Conservation (phyloP, 31 red algal species). For the Porphyra umbilicalis region DNA sequence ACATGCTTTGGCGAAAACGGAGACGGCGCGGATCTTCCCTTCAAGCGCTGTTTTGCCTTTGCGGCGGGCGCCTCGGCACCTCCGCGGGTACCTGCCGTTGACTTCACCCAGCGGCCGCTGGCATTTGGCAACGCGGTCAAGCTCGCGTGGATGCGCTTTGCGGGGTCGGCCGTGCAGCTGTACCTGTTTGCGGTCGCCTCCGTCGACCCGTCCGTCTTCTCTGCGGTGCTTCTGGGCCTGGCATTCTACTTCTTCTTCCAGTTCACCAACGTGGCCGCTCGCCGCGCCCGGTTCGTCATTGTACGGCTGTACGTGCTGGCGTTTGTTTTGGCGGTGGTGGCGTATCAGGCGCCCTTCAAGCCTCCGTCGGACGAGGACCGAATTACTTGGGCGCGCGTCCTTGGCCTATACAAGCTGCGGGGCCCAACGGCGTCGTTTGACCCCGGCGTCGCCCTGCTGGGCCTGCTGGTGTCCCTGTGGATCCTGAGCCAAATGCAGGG, state of each 20-base stretch:
- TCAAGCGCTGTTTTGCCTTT: not conserved
- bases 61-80: not conserved
- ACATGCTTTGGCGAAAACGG: too few species aligned
- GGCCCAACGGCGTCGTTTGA: not conserved
- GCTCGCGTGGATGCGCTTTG: slow-evolving; percentile 32
- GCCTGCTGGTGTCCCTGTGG: slow-evolving; percentile 24
- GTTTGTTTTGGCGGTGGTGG: slow-evolving; percentile 24
- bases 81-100: not conserved
- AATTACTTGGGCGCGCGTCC: slow-evolving; percentile 7
- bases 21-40: not conserved
- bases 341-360: slow-evolving; percentile 40
- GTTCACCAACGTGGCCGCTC: slow-evolving; percentile 21
- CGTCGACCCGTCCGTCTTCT: slow-evolving; percentile 26
- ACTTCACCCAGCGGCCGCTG: slow-evolving; percentile 33
- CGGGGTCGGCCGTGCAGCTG: slow-evolving; percentile 28
- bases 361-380: not conserved
- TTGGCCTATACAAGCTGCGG: slow-evolving; percentile 22
- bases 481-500: slow-evolving; percentile 43
- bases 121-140: slow-evolving; percentile 25
- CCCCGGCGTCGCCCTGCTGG: slow-evolving; percentile 8
- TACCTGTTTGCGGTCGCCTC: slow-evolving; percentile 41
- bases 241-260: slow-evolving; percentile 47
- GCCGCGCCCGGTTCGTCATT: slow-evolving; percentile 16
- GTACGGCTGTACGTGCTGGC: slow-evolving; percentile 27
- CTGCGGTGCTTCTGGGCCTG: slow-evolving; percentile 18